These are phyloP conservation scores for Trametopsis cervina DNA, from an alignment of 768 basidiomycete genomes.

Conservation along the genomic window DNA sequence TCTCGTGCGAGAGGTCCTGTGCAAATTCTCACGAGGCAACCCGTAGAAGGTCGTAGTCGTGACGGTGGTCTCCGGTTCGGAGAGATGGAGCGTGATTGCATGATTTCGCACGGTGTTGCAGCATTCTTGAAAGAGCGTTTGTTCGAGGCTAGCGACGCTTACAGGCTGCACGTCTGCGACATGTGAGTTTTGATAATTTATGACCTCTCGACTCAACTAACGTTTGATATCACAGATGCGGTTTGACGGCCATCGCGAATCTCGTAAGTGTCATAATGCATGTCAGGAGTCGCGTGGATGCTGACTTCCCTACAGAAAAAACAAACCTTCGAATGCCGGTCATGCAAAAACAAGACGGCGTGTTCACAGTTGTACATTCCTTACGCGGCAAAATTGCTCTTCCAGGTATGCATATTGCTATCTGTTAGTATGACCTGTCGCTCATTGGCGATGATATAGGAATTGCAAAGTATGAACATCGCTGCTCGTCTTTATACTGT, in stretches of 20 bases:
- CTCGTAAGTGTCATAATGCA: constrained; percentile 46
- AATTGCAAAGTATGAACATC: constrained; percentile 95
- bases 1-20: constrained; percentile 96
- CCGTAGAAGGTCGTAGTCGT: constrained; percentile 96
- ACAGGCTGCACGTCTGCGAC: constrained; percentile 93
- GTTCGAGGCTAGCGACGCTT: constrained; percentile 89
- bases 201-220: constrained; percentile 9
- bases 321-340: constrained; percentile 97
- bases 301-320: constrained; percentile 60
- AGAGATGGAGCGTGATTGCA: constrained; percentile 99
- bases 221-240: constrained; percentile 53
- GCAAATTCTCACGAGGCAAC: constrained; percentile 95
- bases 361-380: constrained; percentile 90
- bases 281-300: neutral
- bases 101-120: constrained; percentile 99
- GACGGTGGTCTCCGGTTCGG: constrained; percentile 99
- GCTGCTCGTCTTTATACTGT: constrained; percentile 83
- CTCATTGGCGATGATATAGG: constrained; percentile 33
- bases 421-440: neutral
- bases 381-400: constrained; percentile 93
- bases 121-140: constrained; percentile 96
- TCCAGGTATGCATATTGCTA: constrained; percentile 58
- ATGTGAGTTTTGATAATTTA: constrained; percentile 51
- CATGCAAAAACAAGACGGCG: constrained; percentile 95
- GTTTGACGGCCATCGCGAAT: constrained; percentile 95